Percentiles rank a stretch among this genome's conserved stretches.
Evolutionary conservation across 148 eudicot genomes (phyloP).

Genomic region (Amaranthus cruentus): DNA sequence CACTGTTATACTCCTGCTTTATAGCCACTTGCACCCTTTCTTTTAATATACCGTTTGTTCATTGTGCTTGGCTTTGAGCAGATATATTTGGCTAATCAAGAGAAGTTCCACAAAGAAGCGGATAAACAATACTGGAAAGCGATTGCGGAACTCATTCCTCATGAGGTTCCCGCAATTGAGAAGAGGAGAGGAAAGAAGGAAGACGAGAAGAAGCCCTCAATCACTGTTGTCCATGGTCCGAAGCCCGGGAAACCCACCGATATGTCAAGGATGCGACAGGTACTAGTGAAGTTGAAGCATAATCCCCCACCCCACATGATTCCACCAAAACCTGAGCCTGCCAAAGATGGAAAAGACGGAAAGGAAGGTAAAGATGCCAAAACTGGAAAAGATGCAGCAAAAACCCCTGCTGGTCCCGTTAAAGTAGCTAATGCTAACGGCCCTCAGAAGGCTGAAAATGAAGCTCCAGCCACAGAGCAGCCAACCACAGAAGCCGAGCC

Average conservation of each 20-base stretch:
- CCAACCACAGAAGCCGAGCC: constrained; percentile 43
- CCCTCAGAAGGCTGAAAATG: constrained; percentile 29
- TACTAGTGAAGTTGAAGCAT: constrained; percentile 79
- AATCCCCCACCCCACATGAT: constrained; percentile 94
- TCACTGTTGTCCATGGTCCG: constrained; percentile 82
- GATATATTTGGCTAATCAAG: constrained; percentile 66
- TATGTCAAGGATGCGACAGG: constrained; percentile 81
- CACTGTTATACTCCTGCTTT: neutral
- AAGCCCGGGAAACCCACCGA: constrained; percentile 98
- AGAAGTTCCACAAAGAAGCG: constrained; percentile 85
- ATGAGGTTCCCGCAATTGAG: constrained; percentile 81
- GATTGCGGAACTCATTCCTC: constrained; percentile 80
- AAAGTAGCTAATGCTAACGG: constrained; percentile 31
- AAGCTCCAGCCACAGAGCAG: constrained; percentile 38
- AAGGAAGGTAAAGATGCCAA: constrained; percentile 38
- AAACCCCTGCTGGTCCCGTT: constrained; percentile 20
- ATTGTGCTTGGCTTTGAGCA: constrained; percentile 23
- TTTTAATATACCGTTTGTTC: neutral
- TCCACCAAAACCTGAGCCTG: constrained; percentile 71
- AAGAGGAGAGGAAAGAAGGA: constrained; percentile 85
- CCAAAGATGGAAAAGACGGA: constrained; percentile 57
- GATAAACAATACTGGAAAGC: constrained; percentile 92
- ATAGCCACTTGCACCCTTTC: neutral
- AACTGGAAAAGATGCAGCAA: constrained; percentile 34
- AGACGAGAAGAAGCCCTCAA: constrained; percentile 79